Percentiles rank a stretch among this genome's conserved stretches.
Conservation (phyloP, 1,284 basidiomycete genomes). For the Cryptococcus depauperatus region DNA sequence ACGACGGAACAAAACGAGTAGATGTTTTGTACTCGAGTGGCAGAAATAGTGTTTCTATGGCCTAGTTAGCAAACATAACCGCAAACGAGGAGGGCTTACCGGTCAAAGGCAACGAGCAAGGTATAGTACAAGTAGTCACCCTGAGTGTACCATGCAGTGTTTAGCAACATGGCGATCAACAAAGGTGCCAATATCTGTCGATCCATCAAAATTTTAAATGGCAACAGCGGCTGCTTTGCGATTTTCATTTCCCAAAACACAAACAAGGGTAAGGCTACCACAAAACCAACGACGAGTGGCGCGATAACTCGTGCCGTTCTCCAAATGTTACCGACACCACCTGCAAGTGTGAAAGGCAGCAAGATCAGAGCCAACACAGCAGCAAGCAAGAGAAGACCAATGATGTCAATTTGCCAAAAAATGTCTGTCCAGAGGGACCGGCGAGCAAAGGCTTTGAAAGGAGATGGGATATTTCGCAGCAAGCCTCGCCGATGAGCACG, state of each 20-base stretch:
- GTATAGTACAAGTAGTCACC: constrained; percentile 43
- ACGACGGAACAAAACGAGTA: constrained; percentile 46
- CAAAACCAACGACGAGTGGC: constrained; percentile 42
- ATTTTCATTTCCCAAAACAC: constrained; percentile 42
- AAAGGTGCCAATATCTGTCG: constrained; percentile 42
- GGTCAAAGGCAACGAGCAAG: constrained; percentile 43
- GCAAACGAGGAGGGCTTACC: constrained; percentile 15
- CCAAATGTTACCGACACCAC: constrained; percentile 33
- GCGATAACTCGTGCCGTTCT: constrained; percentile 39
- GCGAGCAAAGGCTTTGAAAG: constrained; percentile 18
- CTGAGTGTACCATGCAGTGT: constrained; percentile 44
- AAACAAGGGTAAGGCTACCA: constrained; percentile 40
- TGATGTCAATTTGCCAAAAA: constrained; percentile 45
- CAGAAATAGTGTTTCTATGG: constrained; percentile 24
- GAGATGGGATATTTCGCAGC: constrained; percentile 30
- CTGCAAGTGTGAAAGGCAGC: constrained; percentile 45
- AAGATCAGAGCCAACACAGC: constrained; percentile 41
- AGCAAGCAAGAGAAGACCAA: constrained; percentile 42
- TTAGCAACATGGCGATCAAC: constrained; percentile 42
- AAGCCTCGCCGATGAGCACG: constrained; percentile 28
- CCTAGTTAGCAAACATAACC: neutral
- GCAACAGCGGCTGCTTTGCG: constrained; percentile 42
- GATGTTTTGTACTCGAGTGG: constrained; percentile 42
- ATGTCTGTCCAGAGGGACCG: constrained; percentile 29
- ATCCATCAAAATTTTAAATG: constrained; percentile 42